phyloP scores from a whole-genome alignment of 352 stramenopile genomes.

The Phytophthora foliorum region DNA sequence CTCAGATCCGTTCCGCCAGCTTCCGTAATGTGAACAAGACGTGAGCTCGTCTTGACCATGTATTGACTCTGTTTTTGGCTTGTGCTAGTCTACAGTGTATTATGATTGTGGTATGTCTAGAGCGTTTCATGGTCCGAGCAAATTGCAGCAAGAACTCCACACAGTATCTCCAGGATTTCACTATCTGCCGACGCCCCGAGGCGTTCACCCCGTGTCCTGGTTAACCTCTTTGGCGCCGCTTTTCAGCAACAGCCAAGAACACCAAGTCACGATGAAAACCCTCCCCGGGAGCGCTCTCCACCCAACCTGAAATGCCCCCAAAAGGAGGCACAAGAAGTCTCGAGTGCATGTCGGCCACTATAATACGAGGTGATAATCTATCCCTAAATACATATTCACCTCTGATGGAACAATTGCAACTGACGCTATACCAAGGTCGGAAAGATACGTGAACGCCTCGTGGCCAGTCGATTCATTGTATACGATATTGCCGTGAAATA shows the following conservation, averaged over 20 bases:
- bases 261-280: conserved; percentile 15
- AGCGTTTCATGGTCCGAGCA: conserved; percentile 82
- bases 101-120: conserved; percentile 47
- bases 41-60: too few relatives aligned
- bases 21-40: conserved; percentile 29
- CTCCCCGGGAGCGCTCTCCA: conserved; percentile 33
- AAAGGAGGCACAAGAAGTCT: conserved; percentile 27
- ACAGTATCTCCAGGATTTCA: conserved; percentile 65
- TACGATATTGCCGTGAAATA: not conserved
- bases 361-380: not conserved
- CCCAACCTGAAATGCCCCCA: conserved; percentile 31
- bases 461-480: conserved; percentile 25
- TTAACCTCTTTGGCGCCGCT: conserved; percentile 28
- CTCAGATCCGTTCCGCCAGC: conserved; percentile 35
- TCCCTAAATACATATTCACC: not conserved
- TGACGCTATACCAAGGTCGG: not conserved
- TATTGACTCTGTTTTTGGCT: too few relatives aligned
- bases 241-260: conserved; percentile 40
- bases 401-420: conserved; percentile 12
- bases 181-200: conserved; percentile 55
- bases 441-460: not conserved
- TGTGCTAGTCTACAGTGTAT: not conserved
- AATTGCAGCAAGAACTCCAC: conserved; percentile 85
- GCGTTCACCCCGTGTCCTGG: conserved; percentile 9
- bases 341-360: conserved; percentile 29